Conservation (phyloP, 2,329 filamentous ascomycete genomes). For the Stemphylium beticola region DNA sequence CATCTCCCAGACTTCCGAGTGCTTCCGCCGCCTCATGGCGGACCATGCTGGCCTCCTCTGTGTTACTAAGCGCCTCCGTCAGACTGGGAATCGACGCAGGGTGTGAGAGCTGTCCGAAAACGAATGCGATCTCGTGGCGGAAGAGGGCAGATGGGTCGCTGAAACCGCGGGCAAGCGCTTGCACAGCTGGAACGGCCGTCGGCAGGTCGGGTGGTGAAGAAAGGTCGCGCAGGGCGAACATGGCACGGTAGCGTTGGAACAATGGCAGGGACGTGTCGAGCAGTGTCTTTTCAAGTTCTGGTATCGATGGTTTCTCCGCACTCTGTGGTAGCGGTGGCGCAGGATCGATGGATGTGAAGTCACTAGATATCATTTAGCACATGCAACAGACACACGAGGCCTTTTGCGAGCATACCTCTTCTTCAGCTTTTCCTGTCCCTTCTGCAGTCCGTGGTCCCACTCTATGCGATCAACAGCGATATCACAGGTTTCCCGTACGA, state of each 20-base stretch:
- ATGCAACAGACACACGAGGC: not conserved
- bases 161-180: constrained; percentile 84
- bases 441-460: constrained; percentile 75
- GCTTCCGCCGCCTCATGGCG: constrained; percentile 97
- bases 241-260: constrained; percentile 93
- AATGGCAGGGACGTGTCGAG: constrained; percentile 80
- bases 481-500: constrained; percentile 94
- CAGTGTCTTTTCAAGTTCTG: constrained; percentile 75
- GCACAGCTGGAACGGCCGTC: constrained; percentile 85
- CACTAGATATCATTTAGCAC: constrained; percentile 61
- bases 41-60: constrained; percentile 91
- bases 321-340: constrained; percentile 83
- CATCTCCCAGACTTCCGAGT: constrained; percentile 89
- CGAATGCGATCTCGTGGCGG: constrained; percentile 97
- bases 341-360: constrained; percentile 94
- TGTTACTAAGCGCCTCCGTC: constrained; percentile 76
- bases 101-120: constrained; percentile 94
- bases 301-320: constrained; percentile 67
- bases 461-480: constrained; percentile 93
- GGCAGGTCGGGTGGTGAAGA: constrained; percentile 90
- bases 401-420: constrained; percentile 66
- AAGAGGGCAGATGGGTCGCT: constrained; percentile 88
- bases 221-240: constrained; percentile 96
- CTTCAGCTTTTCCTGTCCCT: constrained; percentile 73
- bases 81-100: constrained; percentile 95